Evolutionary conservation across 192 early-diverging fungal species (phyloP).

Genomic region (Umbelopsis sp.): DNA sequence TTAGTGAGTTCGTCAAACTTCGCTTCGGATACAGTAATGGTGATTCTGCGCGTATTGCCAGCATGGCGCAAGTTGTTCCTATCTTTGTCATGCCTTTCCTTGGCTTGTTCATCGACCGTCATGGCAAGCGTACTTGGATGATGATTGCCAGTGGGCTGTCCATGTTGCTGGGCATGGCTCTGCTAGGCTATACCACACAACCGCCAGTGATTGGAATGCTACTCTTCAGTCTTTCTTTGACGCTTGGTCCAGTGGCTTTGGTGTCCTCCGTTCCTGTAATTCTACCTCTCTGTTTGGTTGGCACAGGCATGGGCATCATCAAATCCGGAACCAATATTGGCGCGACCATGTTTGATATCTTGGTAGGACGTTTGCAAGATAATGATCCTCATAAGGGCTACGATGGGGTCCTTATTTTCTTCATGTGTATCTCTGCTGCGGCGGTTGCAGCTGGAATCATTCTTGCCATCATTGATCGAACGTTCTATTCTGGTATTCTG

Average conservation of each 20-base stretch:
- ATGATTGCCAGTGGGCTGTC: conserved; percentile 35
- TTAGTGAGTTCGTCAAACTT: conserved; percentile 73
- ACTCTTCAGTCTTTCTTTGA: conserved; percentile 61
- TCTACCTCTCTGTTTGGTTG: conserved; percentile 54
- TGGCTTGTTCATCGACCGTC: conserved; percentile 69
- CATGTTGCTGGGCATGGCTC: conserved; percentile 30
- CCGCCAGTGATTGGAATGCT: conserved; percentile 58
- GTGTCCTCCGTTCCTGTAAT: conserved; percentile 62
- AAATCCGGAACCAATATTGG: conserved; percentile 67
- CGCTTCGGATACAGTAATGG: conserved; percentile 65
- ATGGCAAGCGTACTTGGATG: conserved; percentile 61
- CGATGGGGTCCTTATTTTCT: conserved; percentile 37
- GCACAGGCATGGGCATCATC: conserved; percentile 65
- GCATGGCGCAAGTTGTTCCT: conserved; percentile 69
- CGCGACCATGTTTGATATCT: conserved; percentile 60
- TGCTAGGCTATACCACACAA: conserved; percentile 56
- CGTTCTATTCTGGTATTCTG: conserved; percentile 29
- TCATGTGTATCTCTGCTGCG: conserved; percentile 22
- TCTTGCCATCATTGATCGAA: conserved; percentile 27
- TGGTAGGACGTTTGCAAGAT: conserved; percentile 62
- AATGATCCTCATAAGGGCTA: conserved; percentile 35
- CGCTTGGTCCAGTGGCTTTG: conserved; percentile 59
- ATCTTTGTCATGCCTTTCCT: conserved; percentile 71
- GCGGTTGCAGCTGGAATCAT: conserved; percentile 24
- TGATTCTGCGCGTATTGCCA: conserved; percentile 66